Evolutionary conservation across 192 early-diverging fungal species (phyloP).

Genomic region (Coemansia guatemalensis): DNA sequence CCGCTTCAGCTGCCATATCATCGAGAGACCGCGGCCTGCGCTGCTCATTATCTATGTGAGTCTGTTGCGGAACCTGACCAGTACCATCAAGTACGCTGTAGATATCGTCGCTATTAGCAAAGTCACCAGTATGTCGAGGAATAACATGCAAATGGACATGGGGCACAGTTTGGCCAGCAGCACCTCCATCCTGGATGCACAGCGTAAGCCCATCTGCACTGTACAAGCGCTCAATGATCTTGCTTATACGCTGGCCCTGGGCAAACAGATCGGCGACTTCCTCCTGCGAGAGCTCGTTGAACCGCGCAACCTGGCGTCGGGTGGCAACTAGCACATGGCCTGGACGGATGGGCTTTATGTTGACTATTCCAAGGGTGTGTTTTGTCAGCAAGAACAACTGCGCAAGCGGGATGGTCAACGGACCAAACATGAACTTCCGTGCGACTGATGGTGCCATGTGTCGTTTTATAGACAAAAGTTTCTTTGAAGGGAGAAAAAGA

Average conservation of each 20-base stretch:
- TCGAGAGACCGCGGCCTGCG: slow-evolving; percentile 65
- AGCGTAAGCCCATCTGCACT: slow-evolving; percentile 72
- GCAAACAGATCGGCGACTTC: slow-evolving; percentile 83
- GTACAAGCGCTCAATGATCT: slow-evolving; percentile 72
- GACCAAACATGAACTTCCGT: slow-evolving; percentile 63
- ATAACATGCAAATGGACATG: slow-evolving; percentile 94
- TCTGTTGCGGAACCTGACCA: slow-evolving; percentile 14
- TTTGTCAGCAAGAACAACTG: slow-evolving; percentile 77
- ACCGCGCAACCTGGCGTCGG: slow-evolving; percentile 66
- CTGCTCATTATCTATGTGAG: slow-evolving; percentile 66
- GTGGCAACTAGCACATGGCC: slow-evolving; percentile 82
- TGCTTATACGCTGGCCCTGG: slow-evolving; percentile 75
- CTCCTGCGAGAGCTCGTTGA: slow-evolving; percentile 72
- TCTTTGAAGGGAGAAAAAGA: background rate
- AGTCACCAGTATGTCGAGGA: slow-evolving; percentile 78
- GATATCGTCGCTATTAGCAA: slow-evolving; percentile 83
- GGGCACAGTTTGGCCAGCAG: slow-evolving; percentile 78
- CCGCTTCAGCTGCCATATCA: slow-evolving; percentile 71
- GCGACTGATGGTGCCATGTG: background rate
- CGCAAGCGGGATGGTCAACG: slow-evolving; percentile 61
- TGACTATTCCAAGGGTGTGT: slow-evolving; percentile 79
- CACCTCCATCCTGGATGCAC: slow-evolving; percentile 74
- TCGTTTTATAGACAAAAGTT: slow-evolving; percentile 1
- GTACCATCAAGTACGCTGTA: slow-evolving; percentile 72
- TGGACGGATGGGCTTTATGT: slow-evolving; percentile 87